Evolutionary conservation across 2,329 filamentous ascomycete genomes (phyloP), one percentile per base, ranked within the genome.

Genomic region (Ophioceras dolichostomum): DNA sequence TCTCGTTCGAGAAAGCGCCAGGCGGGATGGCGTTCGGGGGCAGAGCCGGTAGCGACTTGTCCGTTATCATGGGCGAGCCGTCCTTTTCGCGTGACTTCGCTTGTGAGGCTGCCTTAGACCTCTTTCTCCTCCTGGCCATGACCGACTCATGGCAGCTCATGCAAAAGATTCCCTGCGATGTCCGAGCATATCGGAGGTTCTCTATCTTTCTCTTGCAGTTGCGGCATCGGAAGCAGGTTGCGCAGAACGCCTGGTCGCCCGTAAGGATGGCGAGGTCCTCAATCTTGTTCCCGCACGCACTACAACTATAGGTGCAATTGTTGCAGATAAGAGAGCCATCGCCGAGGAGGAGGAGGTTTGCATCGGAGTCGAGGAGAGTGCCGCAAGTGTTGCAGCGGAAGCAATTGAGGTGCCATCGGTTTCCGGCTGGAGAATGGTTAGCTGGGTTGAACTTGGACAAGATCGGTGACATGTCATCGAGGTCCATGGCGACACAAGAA

Each of bases 161-260:
- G 64, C 91, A 98, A 56, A 98, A 96, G 49, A 98, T 98, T 42
- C 91, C 91, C 60, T 96, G 91, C 7, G 89, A 95, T 1, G 91
- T 98, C 53, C 91, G 79, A 38, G 91, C 91, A 75, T 96, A 98
- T 57, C 89, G 80, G 45, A 98, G 69, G 57, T 98, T 98, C 61
- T 98, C 91, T 43, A 98, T 98, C 67, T 95, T 95, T 56, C 84
- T 79, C 67, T 96, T 98, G 70, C 91, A 98, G 58, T 96, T 98
- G 50, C 91, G 76, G 64, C 91, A 98, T 51, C 88, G 77, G 65
- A 98, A 98, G 63, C 91, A 98, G 40, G 85, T 89, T 31, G 88
- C 87, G 61, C 91, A 98, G 57, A 95, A 98, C 32, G 91, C 91
- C 62, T 98, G 89, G 53, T 98, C 91, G 46, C 91, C 91, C 0